These are phyloP conservation scores for Candida nemodendra DNA, from an alignment of 805 yeast genomes.

Conservation along the genomic window DNA sequence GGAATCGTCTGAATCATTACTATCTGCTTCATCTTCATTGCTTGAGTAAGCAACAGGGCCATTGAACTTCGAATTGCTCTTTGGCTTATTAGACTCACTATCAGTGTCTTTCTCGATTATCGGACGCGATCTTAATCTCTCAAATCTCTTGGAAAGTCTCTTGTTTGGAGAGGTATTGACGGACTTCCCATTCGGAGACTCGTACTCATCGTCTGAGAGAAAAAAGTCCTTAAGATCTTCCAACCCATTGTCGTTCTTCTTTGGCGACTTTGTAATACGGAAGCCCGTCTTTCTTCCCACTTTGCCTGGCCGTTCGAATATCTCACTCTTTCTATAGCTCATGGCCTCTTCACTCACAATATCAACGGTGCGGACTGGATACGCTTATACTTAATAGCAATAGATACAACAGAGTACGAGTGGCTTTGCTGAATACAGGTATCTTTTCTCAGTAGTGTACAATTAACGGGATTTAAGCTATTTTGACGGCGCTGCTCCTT, in stretches of 20 bases:
- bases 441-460: no score
- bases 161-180: slow-evolving; percentile 17
- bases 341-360: slow-evolving; percentile 8
- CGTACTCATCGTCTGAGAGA: slow-evolving; percentile 45
- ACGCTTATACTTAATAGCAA: no score
- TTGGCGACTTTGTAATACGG: slow-evolving; percentile 33
- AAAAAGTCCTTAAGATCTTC: slow-evolving; percentile 72
- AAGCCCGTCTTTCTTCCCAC: slow-evolving; percentile 69
- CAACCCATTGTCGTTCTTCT: slow-evolving; percentile 58
- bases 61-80: slow-evolving; percentile 3
- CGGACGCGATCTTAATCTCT: slow-evolving; percentile 14
- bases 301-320: slow-evolving; percentile 48
- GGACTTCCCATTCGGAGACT: slow-evolving; percentile 19
- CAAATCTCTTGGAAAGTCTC: slow-evolving; percentile 15
- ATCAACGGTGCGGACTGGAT: no score
- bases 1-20: slow-evolving; percentile 16
- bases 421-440: no score
- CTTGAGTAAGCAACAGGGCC: slow-evolving; percentile 7
- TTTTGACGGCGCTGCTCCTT: no score
- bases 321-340: slow-evolving; percentile 35
- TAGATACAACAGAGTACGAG: no score
- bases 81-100: background rate
- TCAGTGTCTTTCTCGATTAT: slow-evolving; percentile 8
- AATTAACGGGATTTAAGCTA: no score
- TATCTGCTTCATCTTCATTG: slow-evolving; percentile 13